Percentiles rank a stretch among this genome's conserved stretches.
Conservation (phyloP, 164 flowering plant species). For the Brasenia schreberi region DNA sequence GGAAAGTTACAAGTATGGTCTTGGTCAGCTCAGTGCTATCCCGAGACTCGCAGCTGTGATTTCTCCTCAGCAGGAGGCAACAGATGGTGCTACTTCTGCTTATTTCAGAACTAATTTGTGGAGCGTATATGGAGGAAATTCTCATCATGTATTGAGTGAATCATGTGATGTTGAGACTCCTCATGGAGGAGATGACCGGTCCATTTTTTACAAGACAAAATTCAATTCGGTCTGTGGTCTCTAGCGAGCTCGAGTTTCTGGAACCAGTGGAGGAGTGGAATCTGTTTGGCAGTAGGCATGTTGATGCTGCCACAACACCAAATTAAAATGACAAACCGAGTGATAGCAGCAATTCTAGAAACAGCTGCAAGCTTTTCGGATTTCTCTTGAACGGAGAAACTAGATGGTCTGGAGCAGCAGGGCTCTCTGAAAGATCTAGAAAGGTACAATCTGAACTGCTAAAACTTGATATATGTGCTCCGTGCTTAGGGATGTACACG, state of each 20-base stretch:
- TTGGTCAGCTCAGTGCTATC: constrained; percentile 24
- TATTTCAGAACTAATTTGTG: neutral
- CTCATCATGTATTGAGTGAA: neutral
- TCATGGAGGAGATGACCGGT: neutral
- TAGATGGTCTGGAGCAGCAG: constrained; percentile 27
- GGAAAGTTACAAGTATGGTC: constrained; percentile 27
- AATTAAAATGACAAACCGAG: constrained; percentile 12
- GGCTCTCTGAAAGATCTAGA: constrained; percentile 15
- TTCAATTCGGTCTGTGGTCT: neutral
- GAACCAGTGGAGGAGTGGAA: neutral
- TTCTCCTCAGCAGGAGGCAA: neutral
- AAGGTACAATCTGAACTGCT: constrained; percentile 36
- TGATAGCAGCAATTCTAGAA: constrained; percentile 16
- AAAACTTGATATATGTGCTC: no score
- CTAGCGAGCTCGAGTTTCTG: constrained; percentile 1
- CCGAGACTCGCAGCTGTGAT: constrained; percentile 13
- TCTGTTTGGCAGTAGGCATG: neutral
- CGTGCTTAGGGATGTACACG: neutral
- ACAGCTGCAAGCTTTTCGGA: constrained; percentile 65
- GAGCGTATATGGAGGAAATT: neutral
- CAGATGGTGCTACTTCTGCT: neutral
- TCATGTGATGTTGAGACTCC: neutral
- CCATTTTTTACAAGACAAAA: neutral
- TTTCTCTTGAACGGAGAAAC: constrained; percentile 48
- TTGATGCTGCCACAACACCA: neutral